Base-by-base conservation (phyloP, 345 rosid species). In the Citrus australasica region DNA sequence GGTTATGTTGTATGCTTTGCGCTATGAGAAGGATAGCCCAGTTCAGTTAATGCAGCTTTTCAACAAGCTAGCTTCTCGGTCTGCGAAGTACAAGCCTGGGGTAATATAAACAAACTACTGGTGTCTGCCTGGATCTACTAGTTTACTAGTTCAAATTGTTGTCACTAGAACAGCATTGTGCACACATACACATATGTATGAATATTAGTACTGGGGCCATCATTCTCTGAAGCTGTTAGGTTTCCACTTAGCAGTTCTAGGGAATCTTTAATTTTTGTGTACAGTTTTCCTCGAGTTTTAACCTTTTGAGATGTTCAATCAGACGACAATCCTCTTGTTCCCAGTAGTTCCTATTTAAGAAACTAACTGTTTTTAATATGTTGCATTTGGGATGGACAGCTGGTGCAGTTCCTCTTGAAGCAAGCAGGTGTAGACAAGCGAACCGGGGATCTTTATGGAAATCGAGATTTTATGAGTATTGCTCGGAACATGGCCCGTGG, bases 401-500 rank as follows among this genome's bases (percentile, higher is more conserved):
- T 96, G 67, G 98, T 94, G 70, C 98, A 94, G 25, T 96, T 94
- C 82, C 94, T 96, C 76, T 77, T 96, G 83, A 94, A 92, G 88
- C 99, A 96, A 88, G 99, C 99, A 4, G 98, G 98, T 38, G 90
- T 90, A 33, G 98, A 96, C 72, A 96, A 90, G 82, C 91, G 98
- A 78, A 94, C 93, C 22, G 98, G 98, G 58, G 99, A 96, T 90
- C 94, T 94, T 32, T 96, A 83, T 79, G 98, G 99, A 81, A 94
- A 93, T 67, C 93, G 98, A 65, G 99, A 96, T 92, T 79, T 96
- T 79, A 79, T 96, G 66, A 96, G 92, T 83, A 96, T 96, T 86
- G 99, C 99, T 67, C 97, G 98, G 58, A 96, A 96, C 88, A 94
- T 96, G 98, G 99, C 99, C 79, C 98, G 99, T 85, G 99, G 98